Base-by-base conservation (phyloP, 148 eudicot species). In the Chenopodium quinoa region DNA sequence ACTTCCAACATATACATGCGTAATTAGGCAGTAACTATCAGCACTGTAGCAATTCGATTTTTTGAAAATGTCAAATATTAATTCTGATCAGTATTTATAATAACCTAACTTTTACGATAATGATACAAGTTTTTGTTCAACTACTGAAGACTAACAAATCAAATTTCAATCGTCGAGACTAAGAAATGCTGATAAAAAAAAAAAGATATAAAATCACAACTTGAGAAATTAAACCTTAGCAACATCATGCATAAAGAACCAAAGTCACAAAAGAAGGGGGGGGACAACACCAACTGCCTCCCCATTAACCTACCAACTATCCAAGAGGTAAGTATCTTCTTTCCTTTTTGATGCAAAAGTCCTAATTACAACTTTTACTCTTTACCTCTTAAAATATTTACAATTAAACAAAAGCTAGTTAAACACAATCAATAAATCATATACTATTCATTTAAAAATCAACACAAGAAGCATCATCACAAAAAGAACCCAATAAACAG, bases 211-310 rank as follows among this genome's bases (percentile, higher is more conserved):
- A 12, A 81, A 27, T 7, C 14, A 52, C 78, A 81, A 81, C 64
- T 81, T 81, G 78, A 81, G 50, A 62, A 62, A 9, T 44, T 4
- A 64, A 54, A 29, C 20, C 56, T 7, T 50, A 77, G 48, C 19
- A 63, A 37, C 70, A 73, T 34, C 10, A 44, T n/a, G 25, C 75
- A 50, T 71, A 60, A 48, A 29, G 20, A 9, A 65, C 25, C 34
- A 74, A 81, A 74, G 83, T 74, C 83, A 74, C 69, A 81, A 81
- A 44, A 62, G 47, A 65, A 40, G 31, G 78, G 78, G 65, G 78
- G 78, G 80, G 27, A 40, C 80, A 78, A 25, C 23, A 65, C 40
- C 25, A 78, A 78, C 80, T 78, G 54, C 60, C 80, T 65, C 73
- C 47, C 72, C 62, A 66, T 65, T 64, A 17, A 56, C 16, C 48